Percentiles rank a stretch among this genome's conserved stretches.
phyloP scores from a whole-genome alignment of 352 stramenopile species.

The Globisporangium parvum region DNA sequence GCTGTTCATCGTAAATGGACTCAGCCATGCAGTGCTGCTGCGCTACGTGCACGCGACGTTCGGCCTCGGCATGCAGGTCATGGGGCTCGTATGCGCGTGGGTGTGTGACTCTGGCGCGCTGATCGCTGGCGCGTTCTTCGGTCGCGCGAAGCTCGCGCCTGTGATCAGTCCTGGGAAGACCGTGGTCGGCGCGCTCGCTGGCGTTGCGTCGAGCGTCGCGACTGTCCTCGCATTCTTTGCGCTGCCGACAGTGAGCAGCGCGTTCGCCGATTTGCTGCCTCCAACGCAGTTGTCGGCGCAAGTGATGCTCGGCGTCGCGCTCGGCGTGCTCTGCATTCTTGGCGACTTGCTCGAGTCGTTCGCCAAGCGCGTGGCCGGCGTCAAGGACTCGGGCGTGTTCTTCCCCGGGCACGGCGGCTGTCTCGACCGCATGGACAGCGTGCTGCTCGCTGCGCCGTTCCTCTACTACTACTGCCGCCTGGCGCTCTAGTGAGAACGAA shows the following conservation, averaged over 20 bases:
- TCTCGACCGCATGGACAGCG: conserved; percentile 78
- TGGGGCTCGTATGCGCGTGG: conserved; percentile 58
- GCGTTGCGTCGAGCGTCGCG: conserved; percentile 37
- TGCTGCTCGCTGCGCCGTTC: conserved; percentile 58
- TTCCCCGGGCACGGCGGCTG: conserved; percentile 73
- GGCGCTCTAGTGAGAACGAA: conserved; percentile 6
- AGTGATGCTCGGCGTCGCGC: conserved; percentile 28
- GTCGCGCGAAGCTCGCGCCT: conserved; percentile 50
- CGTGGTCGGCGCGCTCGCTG: conserved; percentile 40
- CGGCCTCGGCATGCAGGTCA: conserved; percentile 53
- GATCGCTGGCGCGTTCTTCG: conserved; percentile 44
- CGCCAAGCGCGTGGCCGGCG: conserved; percentile 56
- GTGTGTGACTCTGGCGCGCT: conserved; percentile 63
- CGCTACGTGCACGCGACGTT: conserved; percentile 36
- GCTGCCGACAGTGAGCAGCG: conserved; percentile 13
- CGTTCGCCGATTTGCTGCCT: not conserved
- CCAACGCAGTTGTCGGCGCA: conserved; percentile 29
- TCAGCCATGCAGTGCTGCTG: conserved; percentile 57
- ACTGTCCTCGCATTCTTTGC: conserved; percentile 44
- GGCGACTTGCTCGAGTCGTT: conserved; percentile 67
- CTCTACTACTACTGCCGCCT: conserved; percentile 51
- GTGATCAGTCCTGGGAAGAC: conserved; percentile 71
- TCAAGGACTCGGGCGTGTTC: conserved; percentile 67
- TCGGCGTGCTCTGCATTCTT: conserved; percentile 56
- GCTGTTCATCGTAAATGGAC: conserved; percentile 52